Conservation (phyloP, 306 rosid species). For the Vigna nakashimae region DNA sequence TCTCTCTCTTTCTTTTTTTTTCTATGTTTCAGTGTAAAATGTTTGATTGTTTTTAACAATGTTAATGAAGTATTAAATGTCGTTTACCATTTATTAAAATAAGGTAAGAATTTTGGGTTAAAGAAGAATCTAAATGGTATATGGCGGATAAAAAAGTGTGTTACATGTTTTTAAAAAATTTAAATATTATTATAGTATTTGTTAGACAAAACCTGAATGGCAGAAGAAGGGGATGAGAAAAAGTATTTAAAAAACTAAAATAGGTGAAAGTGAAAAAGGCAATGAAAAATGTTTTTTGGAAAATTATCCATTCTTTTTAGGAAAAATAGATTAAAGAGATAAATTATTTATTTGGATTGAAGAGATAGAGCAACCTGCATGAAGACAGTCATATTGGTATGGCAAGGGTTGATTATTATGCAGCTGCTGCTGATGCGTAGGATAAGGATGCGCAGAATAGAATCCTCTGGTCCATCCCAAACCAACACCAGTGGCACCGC, state of each 20-base stretch:
- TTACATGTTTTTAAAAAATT: no score
- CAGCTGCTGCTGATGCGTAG: slow-evolving; percentile 60
- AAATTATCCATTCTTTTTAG: neutral
- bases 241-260: neutral
- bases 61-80: no score
- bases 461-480: slow-evolving; percentile 68
- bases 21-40: no score
- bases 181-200: no score
- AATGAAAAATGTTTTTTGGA: neutral
- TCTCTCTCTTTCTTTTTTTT: no score
- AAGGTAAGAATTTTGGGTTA: no score
- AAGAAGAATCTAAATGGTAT: no score
- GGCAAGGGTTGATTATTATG: slow-evolving; percentile 54
- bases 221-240: neutral
- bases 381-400: slow-evolving; percentile 73
- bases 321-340: neutral
- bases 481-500: neutral
- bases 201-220: neutral
- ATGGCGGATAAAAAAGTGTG: neutral
- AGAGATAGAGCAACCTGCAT: slow-evolving; percentile 58
- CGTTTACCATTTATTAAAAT: no score
- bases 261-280: neutral
- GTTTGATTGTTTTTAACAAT: no score
- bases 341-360: neutral
- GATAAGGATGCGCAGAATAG: slow-evolving; percentile 86